phyloP scores from a whole-genome alignment of 192 early-diverging fungal genomes.

The Coemansia sp. region DNA sequence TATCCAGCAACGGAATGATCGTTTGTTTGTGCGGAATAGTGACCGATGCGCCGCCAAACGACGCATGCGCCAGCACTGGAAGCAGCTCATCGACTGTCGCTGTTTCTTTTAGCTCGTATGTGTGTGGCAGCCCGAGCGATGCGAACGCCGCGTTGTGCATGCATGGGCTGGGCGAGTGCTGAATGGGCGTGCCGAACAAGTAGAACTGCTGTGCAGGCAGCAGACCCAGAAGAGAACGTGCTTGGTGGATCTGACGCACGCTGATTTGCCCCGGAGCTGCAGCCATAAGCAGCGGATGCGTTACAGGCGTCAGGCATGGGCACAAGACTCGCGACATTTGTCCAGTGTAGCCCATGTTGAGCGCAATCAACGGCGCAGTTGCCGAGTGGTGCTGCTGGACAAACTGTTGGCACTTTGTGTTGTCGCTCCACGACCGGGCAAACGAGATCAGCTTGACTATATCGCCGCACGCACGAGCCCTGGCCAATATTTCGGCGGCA shows the following conservation, averaged over 20 bases:
- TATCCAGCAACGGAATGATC: slow-evolving; percentile 72
- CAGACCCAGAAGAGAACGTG: slow-evolving; percentile 68
- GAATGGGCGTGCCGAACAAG: slow-evolving; percentile 88
- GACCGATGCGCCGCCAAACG: slow-evolving; percentile 92
- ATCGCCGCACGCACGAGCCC: slow-evolving; percentile 66
- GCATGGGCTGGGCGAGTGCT: slow-evolving; percentile 83
- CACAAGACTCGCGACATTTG: slow-evolving; percentile 89
- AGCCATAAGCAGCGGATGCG: slow-evolving; percentile 74
- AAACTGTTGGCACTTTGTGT: slow-evolving; percentile 77
- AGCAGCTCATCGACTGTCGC: slow-evolving; percentile 59
- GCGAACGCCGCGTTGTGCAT: slow-evolving; percentile 93
- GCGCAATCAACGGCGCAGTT: slow-evolving; percentile 72
- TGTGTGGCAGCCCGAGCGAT: slow-evolving; percentile 78
- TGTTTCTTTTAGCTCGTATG: slow-evolving; percentile 74
- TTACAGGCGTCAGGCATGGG: slow-evolving; percentile 90
- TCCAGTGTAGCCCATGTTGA: slow-evolving; percentile 92
- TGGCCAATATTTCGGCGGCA: slow-evolving; percentile 37
- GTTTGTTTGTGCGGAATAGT: slow-evolving; percentile 94
- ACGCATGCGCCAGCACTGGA: slow-evolving; percentile 41
- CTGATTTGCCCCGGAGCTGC: slow-evolving; percentile 96
- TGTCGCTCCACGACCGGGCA: slow-evolving; percentile 75
- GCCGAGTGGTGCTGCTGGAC: slow-evolving; percentile 47
- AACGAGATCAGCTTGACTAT: slow-evolving; percentile 90
- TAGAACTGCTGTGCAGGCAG: slow-evolving; percentile 67
- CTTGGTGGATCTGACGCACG: slow-evolving; percentile 71